These are phyloP conservation scores for Sordariomycetes sp. DNA, from an alignment of 2,329 filamentous ascomycete species.

Conservation along the genomic window DNA sequence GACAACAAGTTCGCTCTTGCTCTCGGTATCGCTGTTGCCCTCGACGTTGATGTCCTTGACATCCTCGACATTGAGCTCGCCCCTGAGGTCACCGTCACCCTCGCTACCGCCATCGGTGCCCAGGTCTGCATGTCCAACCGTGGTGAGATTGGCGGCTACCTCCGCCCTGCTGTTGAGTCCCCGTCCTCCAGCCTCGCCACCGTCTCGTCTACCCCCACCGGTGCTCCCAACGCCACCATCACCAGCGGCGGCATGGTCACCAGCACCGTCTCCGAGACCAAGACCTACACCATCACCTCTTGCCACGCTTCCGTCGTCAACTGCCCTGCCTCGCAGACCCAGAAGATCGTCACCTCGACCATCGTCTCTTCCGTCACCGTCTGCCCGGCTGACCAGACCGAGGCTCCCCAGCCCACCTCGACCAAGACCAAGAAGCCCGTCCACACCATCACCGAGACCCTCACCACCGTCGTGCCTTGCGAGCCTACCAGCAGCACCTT, in stretches of 20 bases:
- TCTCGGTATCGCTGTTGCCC: slow-evolving; percentile 13
- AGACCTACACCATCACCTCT: slow-evolving; percentile 21
- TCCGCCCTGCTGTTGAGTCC: background rate
- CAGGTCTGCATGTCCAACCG: slow-evolving; percentile 11
- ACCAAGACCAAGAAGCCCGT: slow-evolving; percentile 7
- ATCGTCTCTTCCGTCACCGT: slow-evolving; percentile 11
- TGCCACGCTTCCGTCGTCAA: slow-evolving; percentile 26
- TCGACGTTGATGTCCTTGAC: slow-evolving; percentile 14
- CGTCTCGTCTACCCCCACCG: slow-evolving; percentile 2
- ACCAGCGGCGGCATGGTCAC: slow-evolving; percentile 9
- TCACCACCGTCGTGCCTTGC: slow-evolving; percentile 15
- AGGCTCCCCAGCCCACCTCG: slow-evolving; percentile 4
- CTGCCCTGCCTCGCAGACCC: slow-evolving; percentile 29
- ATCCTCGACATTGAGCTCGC: slow-evolving; percentile 26
- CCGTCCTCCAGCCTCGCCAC: background rate
- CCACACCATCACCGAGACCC: slow-evolving; percentile 13
- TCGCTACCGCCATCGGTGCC: slow-evolving; percentile 13
- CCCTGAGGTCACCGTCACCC: slow-evolving; percentile 28
- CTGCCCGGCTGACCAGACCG: slow-evolving; percentile 12
- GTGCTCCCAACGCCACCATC: slow-evolving; percentile 6
- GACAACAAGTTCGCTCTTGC: slow-evolving; percentile 12
- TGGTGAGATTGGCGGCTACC: slow-evolving; percentile 6
- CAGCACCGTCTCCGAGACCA: slow-evolving; percentile 13
- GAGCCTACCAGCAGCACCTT: slow-evolving; percentile 14
- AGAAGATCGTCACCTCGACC: slow-evolving; percentile 18